Evolutionary conservation across 1,139 yeast genomes (phyloP).

Genomic region (Suhomyces bolitotheri): DNA sequence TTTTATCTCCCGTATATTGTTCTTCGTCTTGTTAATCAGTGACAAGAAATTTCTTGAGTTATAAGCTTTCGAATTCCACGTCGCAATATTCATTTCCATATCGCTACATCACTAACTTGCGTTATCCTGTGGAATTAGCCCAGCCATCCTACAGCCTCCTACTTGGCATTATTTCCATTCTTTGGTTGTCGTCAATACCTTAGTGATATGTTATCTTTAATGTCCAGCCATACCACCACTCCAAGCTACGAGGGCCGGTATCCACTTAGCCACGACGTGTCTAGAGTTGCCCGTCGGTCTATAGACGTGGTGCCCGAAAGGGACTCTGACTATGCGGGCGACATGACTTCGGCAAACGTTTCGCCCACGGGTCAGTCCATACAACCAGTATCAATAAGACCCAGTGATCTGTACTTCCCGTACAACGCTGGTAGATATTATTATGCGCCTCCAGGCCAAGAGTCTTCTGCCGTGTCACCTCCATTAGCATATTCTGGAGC

Average conservation of each 20-base stretch:
- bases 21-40: no score
- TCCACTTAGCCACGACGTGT: slow-evolving; percentile 1
- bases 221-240: slow-evolving; percentile 7
- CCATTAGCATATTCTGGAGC: slow-evolving; percentile 5
- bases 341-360: slow-evolving; percentile 2
- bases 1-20: no score
- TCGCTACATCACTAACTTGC: no score
- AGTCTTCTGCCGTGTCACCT: slow-evolving; percentile 7
- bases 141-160: background rate
- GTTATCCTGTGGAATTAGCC: no score
- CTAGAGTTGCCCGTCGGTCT: no score
- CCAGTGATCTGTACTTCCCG: slow-evolving; percentile 8
- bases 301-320: no score
- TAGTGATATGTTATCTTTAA: slow-evolving; percentile 10
- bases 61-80: no score
- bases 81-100: no score
- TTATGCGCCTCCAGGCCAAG: background rate
- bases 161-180: background rate
- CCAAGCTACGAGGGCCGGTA: slow-evolving; percentile 3
- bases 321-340: no score
- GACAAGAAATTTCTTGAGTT: no score
- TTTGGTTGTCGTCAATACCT: no score
- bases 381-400: slow-evolving; percentile 1
- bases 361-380: slow-evolving; percentile 5
- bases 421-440: slow-evolving; percentile 6